These are phyloP conservation scores for Phanerochaete carnosa DNA, from an alignment of 768 basidiomycete genomes.

Conservation along the genomic window DNA sequence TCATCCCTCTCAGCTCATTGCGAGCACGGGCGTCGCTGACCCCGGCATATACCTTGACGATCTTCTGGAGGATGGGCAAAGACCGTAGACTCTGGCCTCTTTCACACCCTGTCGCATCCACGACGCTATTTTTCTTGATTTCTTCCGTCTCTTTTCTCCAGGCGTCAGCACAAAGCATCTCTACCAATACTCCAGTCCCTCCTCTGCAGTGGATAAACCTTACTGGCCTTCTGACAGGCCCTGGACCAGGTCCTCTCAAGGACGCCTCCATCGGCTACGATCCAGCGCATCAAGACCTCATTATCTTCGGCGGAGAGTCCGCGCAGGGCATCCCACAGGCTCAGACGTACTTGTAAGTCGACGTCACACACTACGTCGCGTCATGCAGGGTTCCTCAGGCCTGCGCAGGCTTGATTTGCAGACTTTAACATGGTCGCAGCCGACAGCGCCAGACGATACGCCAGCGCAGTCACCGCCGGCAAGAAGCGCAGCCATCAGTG, in stretches of 20 bases:
- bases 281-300: conserved; percentile 46
- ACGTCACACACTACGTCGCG: neutral
- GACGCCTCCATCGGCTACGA: conserved; percentile 66
- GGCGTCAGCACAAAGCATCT: conserved; percentile 43
- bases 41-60: conserved; percentile 5
- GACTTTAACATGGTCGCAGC: conserved; percentile 56
- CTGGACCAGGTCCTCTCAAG: conserved; percentile 60
- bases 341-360: conserved; percentile 63
- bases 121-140: conserved; percentile 26
- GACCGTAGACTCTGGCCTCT: neutral
- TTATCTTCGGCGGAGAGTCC: conserved; percentile 78
- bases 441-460: conserved; percentile 49
- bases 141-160: conserved; percentile 18
- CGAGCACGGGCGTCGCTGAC: conserved; percentile 23
- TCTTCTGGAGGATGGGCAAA: conserved; percentile 14
- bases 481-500: conserved; percentile 61
- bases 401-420: conserved; percentile 56
- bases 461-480: conserved; percentile 50
- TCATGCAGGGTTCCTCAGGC: neutral
- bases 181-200: conserved; percentile 52
- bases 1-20: conserved; percentile 17
- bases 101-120: conserved; percentile 9
- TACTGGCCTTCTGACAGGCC: conserved; percentile 50
- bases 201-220: conserved; percentile 74
- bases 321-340: conserved; percentile 58